Evolutionary conservation across 495 filamentous ascomycete genomes (phyloP).

Genomic region (Penicillium samsonianum): DNA sequence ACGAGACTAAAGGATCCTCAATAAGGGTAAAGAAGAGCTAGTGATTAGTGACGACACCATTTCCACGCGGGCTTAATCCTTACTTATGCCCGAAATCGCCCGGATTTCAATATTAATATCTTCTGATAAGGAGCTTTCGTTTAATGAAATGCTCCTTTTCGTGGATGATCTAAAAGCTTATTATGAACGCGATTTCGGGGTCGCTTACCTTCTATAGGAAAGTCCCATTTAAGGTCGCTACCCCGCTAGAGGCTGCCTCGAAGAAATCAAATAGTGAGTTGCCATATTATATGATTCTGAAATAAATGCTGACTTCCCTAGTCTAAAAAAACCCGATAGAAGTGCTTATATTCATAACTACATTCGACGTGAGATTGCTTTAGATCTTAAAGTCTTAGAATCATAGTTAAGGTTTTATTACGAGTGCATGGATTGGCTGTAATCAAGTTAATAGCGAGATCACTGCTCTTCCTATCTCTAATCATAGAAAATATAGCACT

Average conservation of each 20-base stretch:
- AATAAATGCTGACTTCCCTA: slow-evolving; percentile 18
- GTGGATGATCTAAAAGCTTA: slow-evolving; percentile 21
- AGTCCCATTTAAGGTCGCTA: slow-evolving; percentile 21
- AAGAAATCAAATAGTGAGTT: slow-evolving; percentile 17
- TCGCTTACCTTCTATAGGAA: slow-evolving; percentile 26
- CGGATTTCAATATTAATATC: slow-evolving; percentile 21
- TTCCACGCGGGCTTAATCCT: slow-evolving; percentile 20
- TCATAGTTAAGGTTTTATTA: slow-evolving; percentile 21
- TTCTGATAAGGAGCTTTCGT: slow-evolving; percentile 24
- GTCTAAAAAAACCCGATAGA: slow-evolving; percentile 21
- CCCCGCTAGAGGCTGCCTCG: slow-evolving; percentile 16
- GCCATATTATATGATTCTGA: slow-evolving; percentile 10
- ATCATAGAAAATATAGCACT: slow-evolving; percentile 21
- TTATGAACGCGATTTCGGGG: slow-evolving; percentile 22
- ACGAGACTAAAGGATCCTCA: slow-evolving; percentile 22
- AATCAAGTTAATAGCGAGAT: slow-evolving; percentile 16
- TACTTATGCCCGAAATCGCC: slow-evolving; percentile 23
- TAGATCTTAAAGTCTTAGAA: slow-evolving; percentile 16
- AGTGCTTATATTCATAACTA: slow-evolving; percentile 23
- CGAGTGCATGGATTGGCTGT: slow-evolving; percentile 22
- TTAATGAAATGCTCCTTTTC: slow-evolving; percentile 26
- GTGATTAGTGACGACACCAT: slow-evolving; percentile 12
- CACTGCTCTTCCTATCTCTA: slow-evolving; percentile 18
- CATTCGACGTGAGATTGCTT: slow-evolving; percentile 14
- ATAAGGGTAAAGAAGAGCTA: slow-evolving; percentile 20